These are phyloP conservation scores for Fonsecaea monophora DNA, from an alignment of 2,329 filamentous ascomycete species.

Conservation along the genomic window DNA sequence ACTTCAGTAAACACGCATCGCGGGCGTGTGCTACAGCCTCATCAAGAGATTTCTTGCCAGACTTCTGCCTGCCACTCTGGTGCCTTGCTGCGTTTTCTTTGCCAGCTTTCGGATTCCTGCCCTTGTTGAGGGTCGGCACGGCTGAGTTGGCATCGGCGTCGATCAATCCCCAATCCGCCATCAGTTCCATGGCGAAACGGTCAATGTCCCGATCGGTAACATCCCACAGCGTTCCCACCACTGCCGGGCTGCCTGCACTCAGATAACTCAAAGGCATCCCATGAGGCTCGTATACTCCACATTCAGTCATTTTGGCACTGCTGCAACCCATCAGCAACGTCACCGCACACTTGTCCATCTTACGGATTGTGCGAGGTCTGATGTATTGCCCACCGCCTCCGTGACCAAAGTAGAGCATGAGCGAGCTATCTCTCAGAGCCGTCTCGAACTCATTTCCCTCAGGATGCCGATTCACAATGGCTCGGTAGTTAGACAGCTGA, in stretches of 20 bases:
- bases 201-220: slow-evolving; percentile 98
- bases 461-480: slow-evolving; percentile 72
- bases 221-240: slow-evolving; percentile 95
- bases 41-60: slow-evolving; percentile 64
- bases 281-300: slow-evolving; percentile 87
- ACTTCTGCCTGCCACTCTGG: slow-evolving; percentile 48
- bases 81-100: slow-evolving; percentile 43
- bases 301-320: slow-evolving; percentile 78
- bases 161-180: slow-evolving; percentile 86
- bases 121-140: slow-evolving; percentile 40
- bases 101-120: slow-evolving; percentile 42
- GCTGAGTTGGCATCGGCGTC: slow-evolving; percentile 46
- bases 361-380: slow-evolving; percentile 79
- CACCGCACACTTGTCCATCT: slow-evolving; percentile 77
- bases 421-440: slow-evolving; percentile 69
- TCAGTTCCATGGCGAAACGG: slow-evolving; percentile 78
- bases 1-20: slow-evolving; percentile 81
- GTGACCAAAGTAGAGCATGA: slow-evolving; percentile 94
- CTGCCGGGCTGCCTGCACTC: slow-evolving; percentile 81
- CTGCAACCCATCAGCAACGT: slow-evolving; percentile 94
- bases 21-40: slow-evolving; percentile 79
- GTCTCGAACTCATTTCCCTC: slow-evolving; percentile 77
- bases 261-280: slow-evolving; percentile 93
- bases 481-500: slow-evolving; percentile 40
- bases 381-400: slow-evolving; percentile 95